A percentile compares a stretch with the other conserved stretches of the same genome.
Conservation (phyloP, 495 filamentous ascomycete species). For the Astrothelium macrocarpum region DNA sequence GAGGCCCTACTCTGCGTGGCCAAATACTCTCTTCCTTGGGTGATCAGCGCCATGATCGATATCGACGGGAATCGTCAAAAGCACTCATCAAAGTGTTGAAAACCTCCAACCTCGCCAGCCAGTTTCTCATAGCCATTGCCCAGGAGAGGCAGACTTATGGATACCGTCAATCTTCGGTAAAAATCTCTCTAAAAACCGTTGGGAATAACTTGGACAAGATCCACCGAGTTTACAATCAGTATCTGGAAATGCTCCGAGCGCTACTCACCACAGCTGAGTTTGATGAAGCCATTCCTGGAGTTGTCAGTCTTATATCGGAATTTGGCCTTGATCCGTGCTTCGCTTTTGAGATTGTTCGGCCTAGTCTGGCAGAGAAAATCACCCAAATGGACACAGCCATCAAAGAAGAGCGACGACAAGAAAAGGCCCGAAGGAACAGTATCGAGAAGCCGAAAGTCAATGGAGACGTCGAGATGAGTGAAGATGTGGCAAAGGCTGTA, state of each 20-base stretch:
- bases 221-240: constrained; percentile 72
- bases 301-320: constrained; percentile 61
- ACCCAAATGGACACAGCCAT: constrained; percentile 29
- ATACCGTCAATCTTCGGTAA: constrained; percentile 53
- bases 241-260: constrained; percentile 76
- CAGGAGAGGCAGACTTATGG: constrained; percentile 77
- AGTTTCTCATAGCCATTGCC: constrained; percentile 77
- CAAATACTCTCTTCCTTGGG: constrained; percentile 67
- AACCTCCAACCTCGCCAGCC: constrained; percentile 59
- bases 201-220: constrained; percentile 84
- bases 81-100: constrained; percentile 71
- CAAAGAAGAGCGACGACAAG: constrained; percentile 20
- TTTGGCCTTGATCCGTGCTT: constrained; percentile 73
- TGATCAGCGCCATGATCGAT: constrained; percentile 66
- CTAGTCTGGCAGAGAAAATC: constrained; percentile 51
- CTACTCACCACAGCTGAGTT: constrained; percentile 71
- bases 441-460: constrained; percentile 14
- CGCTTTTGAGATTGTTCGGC: constrained; percentile 79
- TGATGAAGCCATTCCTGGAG: constrained; percentile 66
- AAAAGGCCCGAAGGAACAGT: constrained; percentile 14
- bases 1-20: constrained; percentile 66
- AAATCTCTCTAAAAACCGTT: constrained; percentile 69
- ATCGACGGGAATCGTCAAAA: constrained; percentile 44
- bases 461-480: constrained; percentile 28
- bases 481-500: constrained; percentile 9